Base-by-base conservation (phyloP, 176 grass and related monocot genomes). In the Phragmites australis region DNA sequence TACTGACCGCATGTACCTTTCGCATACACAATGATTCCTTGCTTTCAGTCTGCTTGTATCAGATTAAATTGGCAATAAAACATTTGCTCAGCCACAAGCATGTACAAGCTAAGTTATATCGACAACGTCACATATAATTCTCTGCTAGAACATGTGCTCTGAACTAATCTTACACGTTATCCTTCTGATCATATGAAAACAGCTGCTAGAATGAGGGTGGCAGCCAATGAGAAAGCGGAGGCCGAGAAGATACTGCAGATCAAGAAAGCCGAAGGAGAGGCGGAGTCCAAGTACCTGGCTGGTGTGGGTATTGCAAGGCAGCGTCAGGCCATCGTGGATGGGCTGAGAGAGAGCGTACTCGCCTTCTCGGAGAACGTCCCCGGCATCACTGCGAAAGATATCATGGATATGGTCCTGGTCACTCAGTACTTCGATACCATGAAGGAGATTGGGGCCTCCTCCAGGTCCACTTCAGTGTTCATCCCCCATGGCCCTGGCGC, bases 301-400 rank as follows among this genome's bases (percentile, higher is more conserved):
- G 90, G 83, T 62, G 55, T 92, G 9, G 90, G 90, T 34, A 82
- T 92, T 3, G 87, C 87, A 45, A 85, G 90, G 83, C 90, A 92
- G 81, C 80, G 90, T 26, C 90, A 89, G 47, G 86, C 90, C 3
- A 86, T 89, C 9, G 86, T 89, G 14, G 87, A 92, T 1, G 90
- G 86, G 19, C 86, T 89, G 31, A 89, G 90, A 10, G 90, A 92
- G 69, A 92, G 86, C 2, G 86, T 89, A 7, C 86, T 92, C 6
- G 83, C 90, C 55, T 92, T 92, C 90, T 89, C 90, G 0, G 90
- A 86, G 69, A 92, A 92, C 16, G 86, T 92, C 19, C 90, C 90
- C 26, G 83, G 83, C 0, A 92, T 86, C 21, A 50, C 80, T 8
- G 83, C 90, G 0, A 92, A 86, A 56, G 90, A 92, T 55, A 56